These are phyloP conservation scores for Rheum nobile DNA, from an alignment of 148 eudicot species.

Conservation along the genomic window DNA sequence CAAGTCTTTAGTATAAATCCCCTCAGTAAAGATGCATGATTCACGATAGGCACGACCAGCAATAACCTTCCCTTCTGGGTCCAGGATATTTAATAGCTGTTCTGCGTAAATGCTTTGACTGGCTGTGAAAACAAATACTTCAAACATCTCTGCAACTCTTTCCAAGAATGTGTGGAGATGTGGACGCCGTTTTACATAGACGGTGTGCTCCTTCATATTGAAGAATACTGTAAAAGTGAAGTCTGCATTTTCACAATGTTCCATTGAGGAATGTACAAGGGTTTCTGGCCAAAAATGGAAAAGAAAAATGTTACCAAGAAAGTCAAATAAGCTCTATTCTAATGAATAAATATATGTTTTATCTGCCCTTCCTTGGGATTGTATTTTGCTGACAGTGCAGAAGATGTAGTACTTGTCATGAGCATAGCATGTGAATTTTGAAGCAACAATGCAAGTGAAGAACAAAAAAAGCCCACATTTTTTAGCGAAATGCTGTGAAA, in stretches of 20 bases:
- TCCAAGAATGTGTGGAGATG: conserved; percentile 62
- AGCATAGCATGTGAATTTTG: background rate
- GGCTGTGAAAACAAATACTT: conserved; percentile 84
- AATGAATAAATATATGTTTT: background rate
- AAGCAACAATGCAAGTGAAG: background rate
- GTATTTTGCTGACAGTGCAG: background rate
- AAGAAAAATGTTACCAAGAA: background rate
- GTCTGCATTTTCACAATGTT: conserved; percentile 70
- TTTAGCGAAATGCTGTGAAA: background rate
- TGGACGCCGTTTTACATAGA: conserved; percentile 86
- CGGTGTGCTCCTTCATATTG: conserved; percentile 72
- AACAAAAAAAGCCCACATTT: background rate
- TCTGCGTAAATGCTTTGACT: conserved; percentile 93
- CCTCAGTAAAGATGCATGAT: conserved; percentile 82
- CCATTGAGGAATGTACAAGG: conserved; percentile 87
- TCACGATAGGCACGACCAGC: conserved; percentile 84
- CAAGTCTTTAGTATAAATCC: conserved; percentile 83
- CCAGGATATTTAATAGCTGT: conserved; percentile 77
- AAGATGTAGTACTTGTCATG: background rate
- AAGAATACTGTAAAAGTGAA: conserved; percentile 76
- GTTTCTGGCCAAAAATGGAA: conserved; percentile 45
- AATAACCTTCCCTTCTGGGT: conserved; percentile 70
- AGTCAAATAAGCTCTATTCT: background rate
- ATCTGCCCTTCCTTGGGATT: background rate
- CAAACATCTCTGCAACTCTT: conserved; percentile 88